Conservation (phyloP, 202 grass and related monocot species). For the Panicum virgatum region DNA sequence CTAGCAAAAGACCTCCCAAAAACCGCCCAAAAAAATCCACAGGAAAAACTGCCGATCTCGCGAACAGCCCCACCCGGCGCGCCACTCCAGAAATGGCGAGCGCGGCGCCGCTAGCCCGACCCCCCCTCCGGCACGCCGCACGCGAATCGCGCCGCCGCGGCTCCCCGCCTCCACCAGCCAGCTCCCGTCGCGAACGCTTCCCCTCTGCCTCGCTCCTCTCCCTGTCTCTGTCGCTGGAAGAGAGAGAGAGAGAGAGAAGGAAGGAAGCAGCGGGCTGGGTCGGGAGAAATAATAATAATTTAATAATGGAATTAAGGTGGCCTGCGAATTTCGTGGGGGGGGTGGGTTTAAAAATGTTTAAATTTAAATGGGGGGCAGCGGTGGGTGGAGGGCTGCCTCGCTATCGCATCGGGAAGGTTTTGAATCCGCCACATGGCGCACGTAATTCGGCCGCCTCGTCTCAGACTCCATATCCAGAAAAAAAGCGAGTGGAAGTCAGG, state of each 20-base stretch:
- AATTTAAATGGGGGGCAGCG: conserved; percentile 43
- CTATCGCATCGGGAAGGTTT: conserved; percentile 41
- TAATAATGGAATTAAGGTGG: conserved; percentile 42
- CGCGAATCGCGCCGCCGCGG: neutral
- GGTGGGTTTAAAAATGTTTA: conserved; percentile 44
- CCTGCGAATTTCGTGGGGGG: conserved; percentile 46
- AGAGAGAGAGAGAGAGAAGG: conserved; percentile 25
- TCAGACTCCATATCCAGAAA: conserved; percentile 40
- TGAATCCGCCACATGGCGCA: conserved; percentile 46
- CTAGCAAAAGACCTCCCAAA: neutral
- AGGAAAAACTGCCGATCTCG: conserved; percentile 33
- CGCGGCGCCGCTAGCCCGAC: neutral
- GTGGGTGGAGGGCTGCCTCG: neutral
- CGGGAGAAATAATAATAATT: conserved; percentile 12
- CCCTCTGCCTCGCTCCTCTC: neutral
- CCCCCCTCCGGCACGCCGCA: neutral
- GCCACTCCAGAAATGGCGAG: conserved; percentile 1
- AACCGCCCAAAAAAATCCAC: neutral
- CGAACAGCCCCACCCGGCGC: neutral
- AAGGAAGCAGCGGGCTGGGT: neutral
- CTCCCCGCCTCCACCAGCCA: conserved; percentile 14
- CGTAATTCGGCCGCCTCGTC: conserved; percentile 15
- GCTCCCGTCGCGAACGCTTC: conserved; percentile 25
- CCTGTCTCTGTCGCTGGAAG: conserved; percentile 26
- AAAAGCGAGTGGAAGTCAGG: neutral